Evolutionary conservation across 148 eudicot genomes (phyloP).

Genomic region (Vaccinium vitisidaea): DNA sequence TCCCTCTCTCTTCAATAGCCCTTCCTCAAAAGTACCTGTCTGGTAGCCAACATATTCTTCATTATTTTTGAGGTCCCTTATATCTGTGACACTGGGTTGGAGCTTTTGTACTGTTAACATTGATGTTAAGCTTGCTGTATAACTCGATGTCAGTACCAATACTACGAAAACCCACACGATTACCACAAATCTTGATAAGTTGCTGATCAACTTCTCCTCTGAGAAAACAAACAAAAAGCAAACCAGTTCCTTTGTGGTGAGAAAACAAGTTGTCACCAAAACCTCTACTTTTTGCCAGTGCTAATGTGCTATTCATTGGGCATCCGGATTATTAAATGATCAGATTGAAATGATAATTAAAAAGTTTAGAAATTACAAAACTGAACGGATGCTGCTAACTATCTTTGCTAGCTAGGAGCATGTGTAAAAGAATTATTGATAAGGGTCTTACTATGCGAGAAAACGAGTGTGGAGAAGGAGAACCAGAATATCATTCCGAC

Average conservation of each 20-base stretch:
- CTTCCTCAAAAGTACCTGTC: conserved; percentile 12
- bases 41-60: conserved; percentile 23
- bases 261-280: background rate
- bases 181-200: background rate
- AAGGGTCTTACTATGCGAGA: no score
- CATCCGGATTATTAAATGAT: no score
- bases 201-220: conserved; percentile 3
- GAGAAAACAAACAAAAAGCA: background rate
- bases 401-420: no score
- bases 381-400: no score
- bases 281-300: no score
- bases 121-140: conserved; percentile 22
- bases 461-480: no score
- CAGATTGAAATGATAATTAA: no score
- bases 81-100: conserved; percentile 12
- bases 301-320: no score
- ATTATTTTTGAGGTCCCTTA: conserved; percentile 8
- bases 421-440: no score
- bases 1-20: background rate
- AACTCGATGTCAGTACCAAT: conserved; percentile 12
- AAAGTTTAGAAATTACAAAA: no score
- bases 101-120: conserved; percentile 22
- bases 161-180: background rate
- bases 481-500: no score
- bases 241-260: background rate